Conservation (phyloP, 768 basidiomycete genomes). For the Tulasnella calospora region DNA sequence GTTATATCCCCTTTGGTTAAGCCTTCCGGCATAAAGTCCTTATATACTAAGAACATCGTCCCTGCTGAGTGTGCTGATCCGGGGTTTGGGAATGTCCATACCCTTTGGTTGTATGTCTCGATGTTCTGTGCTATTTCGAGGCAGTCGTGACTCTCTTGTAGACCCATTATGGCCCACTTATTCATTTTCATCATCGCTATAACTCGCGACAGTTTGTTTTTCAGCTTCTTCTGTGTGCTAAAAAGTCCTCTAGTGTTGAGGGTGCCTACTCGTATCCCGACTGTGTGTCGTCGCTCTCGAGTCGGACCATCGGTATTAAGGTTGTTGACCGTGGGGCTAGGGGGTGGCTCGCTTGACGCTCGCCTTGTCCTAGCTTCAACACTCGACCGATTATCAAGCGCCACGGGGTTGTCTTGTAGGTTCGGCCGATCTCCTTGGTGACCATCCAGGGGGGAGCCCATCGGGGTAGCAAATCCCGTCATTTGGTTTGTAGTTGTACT, state of each 20-base stretch:
- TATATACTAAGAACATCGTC: constrained; percentile 2
- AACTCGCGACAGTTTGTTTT: neutral
- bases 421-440: neutral
- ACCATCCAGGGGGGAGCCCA: neutral
- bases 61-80: neutral
- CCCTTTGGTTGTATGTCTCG: neutral
- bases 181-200: constrained; percentile 6
- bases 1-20: neutral
- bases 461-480: neutral
- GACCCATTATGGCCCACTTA: constrained; percentile 9
- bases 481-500: neutral
- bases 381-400: neutral
- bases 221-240: no score
- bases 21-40: neutral
- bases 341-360: neutral
- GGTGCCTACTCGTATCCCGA: neutral
- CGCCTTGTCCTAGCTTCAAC: neutral
- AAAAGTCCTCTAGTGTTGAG: neutral
- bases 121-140: neutral
- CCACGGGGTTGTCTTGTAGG: neutral
- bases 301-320: neutral
- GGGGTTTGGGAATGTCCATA: neutral
- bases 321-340: neutral
- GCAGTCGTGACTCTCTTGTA: constrained; percentile 5
- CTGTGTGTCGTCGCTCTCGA: neutral